Evolutionary conservation across 2,329 filamentous ascomycete genomes (phyloP), one percentile per base, ranked within the genome.

Genomic region (Metarhizium anisopliae): DNA sequence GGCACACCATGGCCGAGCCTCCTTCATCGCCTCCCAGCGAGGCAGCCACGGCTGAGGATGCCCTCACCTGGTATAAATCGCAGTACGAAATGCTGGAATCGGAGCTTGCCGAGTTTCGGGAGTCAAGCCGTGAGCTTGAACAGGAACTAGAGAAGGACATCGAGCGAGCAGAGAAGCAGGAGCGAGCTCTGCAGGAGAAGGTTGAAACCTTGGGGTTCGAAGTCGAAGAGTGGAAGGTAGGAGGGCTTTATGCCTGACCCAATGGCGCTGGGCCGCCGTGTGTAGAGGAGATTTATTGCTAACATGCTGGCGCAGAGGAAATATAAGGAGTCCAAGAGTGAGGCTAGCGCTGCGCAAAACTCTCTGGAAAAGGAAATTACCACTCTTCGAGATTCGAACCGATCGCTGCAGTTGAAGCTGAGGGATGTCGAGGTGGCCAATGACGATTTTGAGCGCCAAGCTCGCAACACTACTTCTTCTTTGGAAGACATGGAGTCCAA

Each of bases 381-480:
- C 6, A 87, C 82, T 8, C 79, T 99, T 64, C 87, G 94, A 67
- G 92, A 99, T 62, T 72, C 84, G 51, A 95, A 91, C 70, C 81
- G 94, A 61, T 85, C 86, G 3, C 74, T 96, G 59, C 88, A 94
- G 65, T 77, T 96, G 60, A 89, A 82, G 71, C 77, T 99, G 56
- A 86, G 94, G 62, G 94, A 99, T 70, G 96, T 93, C 64, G 94
- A 99, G 73, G 94, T 99, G 55, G 90, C 89, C 69, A 99, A 97
- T 74, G 94, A 99, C 77, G 94, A 99, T 72, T 96, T 93, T 68
- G 94, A 99, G 76, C 86, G 91, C 62, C 93, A 97, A 74, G 93
- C 94, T 62, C 86, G 94, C 64, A 94, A 96, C 72, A 96, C 93
- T 32, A 92, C 90, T 40, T 96, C 92, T 49, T 96, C 93, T 52